phyloP scores from a whole-genome alignment of 2,329 filamentous ascomycete species.

The Escovopsis weberi region DNA sequence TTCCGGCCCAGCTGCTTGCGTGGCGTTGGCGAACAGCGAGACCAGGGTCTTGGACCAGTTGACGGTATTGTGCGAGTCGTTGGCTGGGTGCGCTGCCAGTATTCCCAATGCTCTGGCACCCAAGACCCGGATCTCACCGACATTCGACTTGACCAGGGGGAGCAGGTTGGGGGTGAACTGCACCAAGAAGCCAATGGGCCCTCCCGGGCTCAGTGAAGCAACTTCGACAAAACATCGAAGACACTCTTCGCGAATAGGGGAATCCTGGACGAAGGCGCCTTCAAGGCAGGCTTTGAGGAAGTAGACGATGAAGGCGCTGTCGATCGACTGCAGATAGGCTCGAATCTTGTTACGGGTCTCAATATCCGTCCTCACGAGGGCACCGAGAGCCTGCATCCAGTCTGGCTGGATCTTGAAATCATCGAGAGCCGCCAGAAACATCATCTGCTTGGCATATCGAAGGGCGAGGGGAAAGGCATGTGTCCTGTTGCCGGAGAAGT shows the following conservation, averaged over 20 bases:
- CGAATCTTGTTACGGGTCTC: conserved; percentile 45
- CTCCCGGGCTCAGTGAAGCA: conserved; percentile 35
- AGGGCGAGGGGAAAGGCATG: conserved; percentile 55
- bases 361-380: conserved; percentile 55
- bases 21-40: conserved; percentile 28
- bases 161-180: conserved; percentile 37
- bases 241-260: conserved; percentile 30
- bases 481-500: conserved; percentile 31
- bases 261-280: conserved; percentile 34
- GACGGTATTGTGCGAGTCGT: conserved; percentile 18
- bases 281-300: conserved; percentile 43
- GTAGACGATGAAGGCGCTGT: conserved; percentile 23
- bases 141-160: conserved; percentile 54
- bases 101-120: conserved; percentile 64
- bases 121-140: conserved; percentile 48
- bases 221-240: conserved; percentile 39
- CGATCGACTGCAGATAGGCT: conserved; percentile 31
- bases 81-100: conserved; percentile 49
- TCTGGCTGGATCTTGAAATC: conserved; percentile 53
- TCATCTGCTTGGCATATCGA: conserved; percentile 45
- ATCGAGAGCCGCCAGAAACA: conserved; percentile 34
- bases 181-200: conserved; percentile 34
- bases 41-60: conserved; percentile 19
- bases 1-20: conserved; percentile 28
- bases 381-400: conserved; percentile 72